Evolutionary conservation across 2,329 filamentous ascomycete species (phyloP).

Genomic region (Sclerotinia trifoliorum): DNA sequence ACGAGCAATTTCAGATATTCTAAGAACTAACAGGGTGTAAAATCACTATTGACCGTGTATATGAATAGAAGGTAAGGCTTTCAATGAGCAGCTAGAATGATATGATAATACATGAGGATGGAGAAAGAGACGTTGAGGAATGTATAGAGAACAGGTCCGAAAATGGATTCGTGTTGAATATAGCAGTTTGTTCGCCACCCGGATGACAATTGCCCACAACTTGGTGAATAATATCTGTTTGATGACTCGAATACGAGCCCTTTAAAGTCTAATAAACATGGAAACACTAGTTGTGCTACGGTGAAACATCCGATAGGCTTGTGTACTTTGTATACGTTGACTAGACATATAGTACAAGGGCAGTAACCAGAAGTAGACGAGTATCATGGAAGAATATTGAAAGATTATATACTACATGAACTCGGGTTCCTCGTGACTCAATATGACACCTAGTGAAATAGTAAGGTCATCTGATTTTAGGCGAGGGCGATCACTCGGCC

Average conservation of each 20-base stretch:
- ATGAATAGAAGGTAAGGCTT: background rate
- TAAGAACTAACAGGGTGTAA: background rate
- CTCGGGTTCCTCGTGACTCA: background rate
- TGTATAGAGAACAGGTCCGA: background rate
- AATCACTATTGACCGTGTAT: no score
- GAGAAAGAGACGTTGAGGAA: background rate
- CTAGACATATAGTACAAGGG: background rate
- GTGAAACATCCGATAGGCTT: background rate
- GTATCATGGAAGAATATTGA: background rate
- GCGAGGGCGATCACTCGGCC: constrained; percentile 1
- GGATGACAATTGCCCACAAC: background rate
- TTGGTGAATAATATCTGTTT: background rate
- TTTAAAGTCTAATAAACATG: no score
- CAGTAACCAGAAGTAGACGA: background rate
- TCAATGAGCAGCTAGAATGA: background rate
- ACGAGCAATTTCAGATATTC: no score
- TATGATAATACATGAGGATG: background rate
- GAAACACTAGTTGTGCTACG: background rate
- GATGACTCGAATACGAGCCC: no score
- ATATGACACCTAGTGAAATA: background rate
- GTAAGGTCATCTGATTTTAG: constrained; percentile 3
- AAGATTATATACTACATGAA: background rate
- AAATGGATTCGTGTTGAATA: background rate
- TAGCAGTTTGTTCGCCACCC: background rate
- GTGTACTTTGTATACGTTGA: background rate